Conservation (phyloP, 2,329 filamentous ascomycete species). For the Calonectria multiphialidica region DNA sequence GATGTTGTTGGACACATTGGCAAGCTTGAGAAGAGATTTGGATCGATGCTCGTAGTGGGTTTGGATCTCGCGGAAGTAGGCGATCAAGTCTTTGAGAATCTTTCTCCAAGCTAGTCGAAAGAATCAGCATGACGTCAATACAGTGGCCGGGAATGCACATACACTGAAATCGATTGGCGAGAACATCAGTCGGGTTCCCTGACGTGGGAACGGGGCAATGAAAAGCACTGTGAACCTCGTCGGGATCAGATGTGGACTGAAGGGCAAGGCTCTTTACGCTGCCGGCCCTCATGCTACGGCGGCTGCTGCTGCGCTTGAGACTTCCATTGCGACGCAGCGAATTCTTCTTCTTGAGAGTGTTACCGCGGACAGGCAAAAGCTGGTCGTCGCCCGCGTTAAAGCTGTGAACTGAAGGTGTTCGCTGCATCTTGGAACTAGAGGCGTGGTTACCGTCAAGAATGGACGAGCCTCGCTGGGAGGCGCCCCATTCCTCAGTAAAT, state of each 20-base stretch:
- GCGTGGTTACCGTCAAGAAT: slow-evolving; percentile 63
- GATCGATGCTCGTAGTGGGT: slow-evolving; percentile 87
- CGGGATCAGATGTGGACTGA: slow-evolving; percentile 75
- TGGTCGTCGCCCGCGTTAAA: slow-evolving; percentile 61
- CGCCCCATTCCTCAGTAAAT: slow-evolving; percentile 80
- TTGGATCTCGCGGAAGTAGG: slow-evolving; percentile 94
- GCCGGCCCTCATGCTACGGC: slow-evolving; percentile 84
- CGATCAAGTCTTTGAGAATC: slow-evolving; percentile 91
- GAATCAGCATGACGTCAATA: neutral
- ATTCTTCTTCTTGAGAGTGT: slow-evolving; percentile 90
- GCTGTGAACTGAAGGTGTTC: slow-evolving; percentile 71
- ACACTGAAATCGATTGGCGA: slow-evolving; percentile 92
- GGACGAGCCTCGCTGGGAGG: slow-evolving; percentile 74
- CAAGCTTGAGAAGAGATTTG: slow-evolving; percentile 85
- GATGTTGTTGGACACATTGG: slow-evolving; percentile 87
- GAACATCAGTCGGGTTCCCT: slow-evolving; percentile 87
- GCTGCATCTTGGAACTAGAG: slow-evolving; percentile 61
- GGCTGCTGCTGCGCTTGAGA: slow-evolving; percentile 83
- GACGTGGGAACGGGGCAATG: slow-evolving; percentile 89
- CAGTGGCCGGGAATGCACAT: slow-evolving; percentile 46
- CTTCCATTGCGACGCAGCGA: slow-evolving; percentile 82
- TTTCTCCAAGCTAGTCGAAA: slow-evolving; percentile 85
- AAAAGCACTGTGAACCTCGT: slow-evolving; percentile 86
- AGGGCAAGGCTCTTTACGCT: slow-evolving; percentile 86
- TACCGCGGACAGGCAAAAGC: slow-evolving; percentile 61